Evolutionary conservation across 768 basidiomycete genomes (phyloP).

Genomic region (Butyriboletus loyo): DNA sequence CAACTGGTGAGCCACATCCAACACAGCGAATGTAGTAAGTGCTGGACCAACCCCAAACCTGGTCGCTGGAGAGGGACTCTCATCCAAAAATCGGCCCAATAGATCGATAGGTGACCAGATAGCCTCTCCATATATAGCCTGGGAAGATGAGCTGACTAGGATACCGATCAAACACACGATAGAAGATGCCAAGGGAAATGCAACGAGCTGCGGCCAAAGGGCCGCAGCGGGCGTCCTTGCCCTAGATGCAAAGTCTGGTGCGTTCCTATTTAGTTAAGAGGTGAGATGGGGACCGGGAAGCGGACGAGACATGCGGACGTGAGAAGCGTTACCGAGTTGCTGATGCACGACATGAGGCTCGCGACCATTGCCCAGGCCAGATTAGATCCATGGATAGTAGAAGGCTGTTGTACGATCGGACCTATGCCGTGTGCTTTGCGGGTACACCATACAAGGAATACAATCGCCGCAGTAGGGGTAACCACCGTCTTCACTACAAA

Average conservation of each 20-base stretch:
- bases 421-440: slow-evolving; percentile 75
- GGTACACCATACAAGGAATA: slow-evolving; percentile 78
- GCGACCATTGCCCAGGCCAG: slow-evolving; percentile 76
- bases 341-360: slow-evolving; percentile 73
- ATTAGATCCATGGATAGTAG: slow-evolving; percentile 59
- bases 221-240: slow-evolving; percentile 56
- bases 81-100: slow-evolving; percentile 65
- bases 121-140: slow-evolving; percentile 70
- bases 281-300: slow-evolving; percentile 15
- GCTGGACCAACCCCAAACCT: slow-evolving; percentile 53
- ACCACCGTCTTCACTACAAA: slow-evolving; percentile 78
- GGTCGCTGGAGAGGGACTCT: slow-evolving; percentile 57
- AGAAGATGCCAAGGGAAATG: slow-evolving; percentile 71
- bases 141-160: slow-evolving; percentile 74
- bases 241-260: slow-evolving; percentile 73
- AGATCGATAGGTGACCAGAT: slow-evolving; percentile 80
- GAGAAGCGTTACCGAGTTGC: slow-evolving; percentile 74
- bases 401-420: slow-evolving; percentile 65
- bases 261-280: slow-evolving; percentile 45
- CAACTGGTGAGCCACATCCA: slow-evolving; percentile 11
- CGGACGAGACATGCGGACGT: slow-evolving; percentile 40
- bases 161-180: slow-evolving; percentile 79
- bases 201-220: slow-evolving; percentile 62
- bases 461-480: slow-evolving; percentile 64
- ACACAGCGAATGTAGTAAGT: not conserved